Conservation (phyloP, 1,284 basidiomycete genomes). For the Fistulinella cinereoalba region DNA sequence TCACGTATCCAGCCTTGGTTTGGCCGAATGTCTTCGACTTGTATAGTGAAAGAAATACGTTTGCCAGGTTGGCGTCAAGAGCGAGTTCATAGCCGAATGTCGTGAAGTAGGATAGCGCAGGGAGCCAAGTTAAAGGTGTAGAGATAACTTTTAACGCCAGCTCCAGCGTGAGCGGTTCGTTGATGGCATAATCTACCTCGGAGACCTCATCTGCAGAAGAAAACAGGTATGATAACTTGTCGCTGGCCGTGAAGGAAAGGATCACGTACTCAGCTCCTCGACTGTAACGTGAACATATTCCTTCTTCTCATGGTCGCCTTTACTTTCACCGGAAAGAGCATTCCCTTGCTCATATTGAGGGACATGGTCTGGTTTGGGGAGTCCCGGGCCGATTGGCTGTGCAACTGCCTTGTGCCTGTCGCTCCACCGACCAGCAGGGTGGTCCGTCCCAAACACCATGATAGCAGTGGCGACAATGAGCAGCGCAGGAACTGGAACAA, state of each 20-base stretch:
- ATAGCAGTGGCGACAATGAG: slow-evolving; percentile 44
- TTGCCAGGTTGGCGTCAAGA: slow-evolving; percentile 56
- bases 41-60: slow-evolving; percentile 45
- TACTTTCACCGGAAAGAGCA: background rate
- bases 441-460: slow-evolving; percentile 56
- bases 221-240: slow-evolving; percentile 4
- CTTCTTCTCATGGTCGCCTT: slow-evolving; percentile 15
- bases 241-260: background rate
- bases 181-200: slow-evolving; percentile 47
- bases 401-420: slow-evolving; percentile 46
- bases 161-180: slow-evolving; percentile 44
- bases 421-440: slow-evolving; percentile 59
- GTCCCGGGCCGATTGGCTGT: background rate
- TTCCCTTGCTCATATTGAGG: background rate
- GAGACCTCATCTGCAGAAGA: slow-evolving; percentile 12
- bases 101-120: slow-evolving; percentile 49
- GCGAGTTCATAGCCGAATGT: slow-evolving; percentile 61
- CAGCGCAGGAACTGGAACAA: slow-evolving; percentile 58
- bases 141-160: slow-evolving; percentile 37
- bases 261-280: slow-evolving; percentile 13
- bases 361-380: background rate
- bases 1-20: slow-evolving; percentile 52
- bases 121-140: slow-evolving; percentile 60
- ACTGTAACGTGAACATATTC: slow-evolving; percentile 26
- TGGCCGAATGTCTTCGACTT: slow-evolving; percentile 39